Percentiles rank a stretch among this genome's conserved stretches.
phyloP scores from a whole-genome alignment of 495 filamentous ascomycete species.

The Penicillium samsonianum region DNA sequence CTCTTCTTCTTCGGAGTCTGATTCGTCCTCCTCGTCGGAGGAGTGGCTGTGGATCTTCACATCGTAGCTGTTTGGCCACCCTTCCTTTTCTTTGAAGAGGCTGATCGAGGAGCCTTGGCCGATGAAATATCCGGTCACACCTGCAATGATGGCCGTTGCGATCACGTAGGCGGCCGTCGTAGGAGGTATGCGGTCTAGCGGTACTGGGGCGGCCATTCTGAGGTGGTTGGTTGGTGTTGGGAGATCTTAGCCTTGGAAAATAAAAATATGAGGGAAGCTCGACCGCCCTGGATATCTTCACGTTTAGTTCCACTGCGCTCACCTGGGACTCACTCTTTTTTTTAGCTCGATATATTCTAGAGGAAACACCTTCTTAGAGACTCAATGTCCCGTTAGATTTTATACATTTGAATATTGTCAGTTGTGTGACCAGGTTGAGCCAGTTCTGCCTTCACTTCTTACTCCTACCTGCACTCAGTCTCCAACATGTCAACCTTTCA shows the following conservation, averaged over 20 bases:
- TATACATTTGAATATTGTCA: background rate
- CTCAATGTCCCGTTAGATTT: background rate
- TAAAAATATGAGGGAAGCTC: constrained; percentile 6
- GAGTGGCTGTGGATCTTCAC: constrained; percentile 50
- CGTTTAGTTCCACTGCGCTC: background rate
- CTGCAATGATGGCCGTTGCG: constrained; percentile 64
- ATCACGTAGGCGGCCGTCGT: constrained; percentile 56
- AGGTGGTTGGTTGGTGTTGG: constrained; percentile 3
- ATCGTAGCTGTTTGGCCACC: constrained; percentile 55
- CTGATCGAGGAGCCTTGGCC: constrained; percentile 53
- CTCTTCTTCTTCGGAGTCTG: constrained; percentile 33
- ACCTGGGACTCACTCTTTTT: background rate
- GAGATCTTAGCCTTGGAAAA: background rate
- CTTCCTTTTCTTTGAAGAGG: constrained; percentile 46
- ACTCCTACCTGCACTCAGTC: background rate
- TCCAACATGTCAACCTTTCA: too few relatives aligned
- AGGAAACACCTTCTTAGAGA: background rate
- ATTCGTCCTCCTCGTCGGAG: constrained; percentile 44
- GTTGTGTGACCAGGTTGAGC: background rate
- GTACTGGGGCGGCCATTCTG: constrained; percentile 43
- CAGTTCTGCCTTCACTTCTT: background rate
- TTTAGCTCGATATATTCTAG: background rate
- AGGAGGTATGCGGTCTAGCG: constrained; percentile 42
- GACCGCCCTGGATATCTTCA: constrained; percentile 11
- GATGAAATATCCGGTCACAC: constrained; percentile 66